Base-by-base conservation (phyloP, 2,329 filamentous ascomycete species). In the Hypocreales sp. region DNA sequence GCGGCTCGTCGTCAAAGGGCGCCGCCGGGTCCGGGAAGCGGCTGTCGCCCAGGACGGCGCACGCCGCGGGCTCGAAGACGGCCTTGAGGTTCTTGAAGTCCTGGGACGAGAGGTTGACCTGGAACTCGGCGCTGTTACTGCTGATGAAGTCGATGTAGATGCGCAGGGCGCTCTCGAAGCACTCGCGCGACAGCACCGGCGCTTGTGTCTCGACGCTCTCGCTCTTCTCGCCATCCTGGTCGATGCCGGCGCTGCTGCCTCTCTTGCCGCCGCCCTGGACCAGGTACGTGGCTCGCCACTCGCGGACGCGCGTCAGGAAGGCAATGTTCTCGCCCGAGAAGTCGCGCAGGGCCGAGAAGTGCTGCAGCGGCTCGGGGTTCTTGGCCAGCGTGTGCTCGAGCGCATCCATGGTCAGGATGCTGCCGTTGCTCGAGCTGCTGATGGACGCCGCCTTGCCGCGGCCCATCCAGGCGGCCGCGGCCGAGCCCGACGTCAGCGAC, bases 281-380 rank as follows among this genome's bases (percentile, higher is more conserved):
- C 8, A 50, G 33, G 12, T 46, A 48, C 16, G 37, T 37, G 4
- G 29, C 26, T 35, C 49, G 48, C 50, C 50, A 54, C 31, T 62
- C 57, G 3, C 59, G 53, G 7, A 77, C 62, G 22, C 58, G 54
- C 7, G 61, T 66, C 5, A 79, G 49, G 45, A 79, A 79, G 25
- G 72, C 64, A 36, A 78, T 70, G 42, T 78, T 78, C 46, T 78
- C 72, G 6, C 70, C 72, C 0, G 71, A 75, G 42, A 78, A 76
- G 37, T 78, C 72, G 24, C 63, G 58, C 3, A 64, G 54, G 0
- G 71, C 72, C 0, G 72, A 71, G 42, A 74, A 79, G 31, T 67
- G 50, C 29, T 72, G 65, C 1, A 78, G 54, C 0, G 65, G 64
- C 6, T 60, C 53, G 0, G 67, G 63, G 40, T 73, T 71, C 35